phyloP scores from a whole-genome alignment of 2,329 filamentous ascomycete genomes.

The Hymenoscyphus linearis region DNA sequence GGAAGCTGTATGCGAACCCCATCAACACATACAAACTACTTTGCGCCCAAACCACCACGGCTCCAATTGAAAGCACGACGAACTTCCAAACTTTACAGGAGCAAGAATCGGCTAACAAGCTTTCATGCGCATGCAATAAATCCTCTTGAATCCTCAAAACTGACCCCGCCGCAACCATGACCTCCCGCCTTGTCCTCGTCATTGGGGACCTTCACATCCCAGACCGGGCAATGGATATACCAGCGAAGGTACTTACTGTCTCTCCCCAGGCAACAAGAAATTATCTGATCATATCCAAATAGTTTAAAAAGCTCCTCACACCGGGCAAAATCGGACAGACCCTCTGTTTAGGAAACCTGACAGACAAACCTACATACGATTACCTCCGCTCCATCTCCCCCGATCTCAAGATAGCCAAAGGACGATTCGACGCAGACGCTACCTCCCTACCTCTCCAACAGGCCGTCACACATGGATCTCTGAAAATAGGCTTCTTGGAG shows the following conservation, averaged over 20 bases:
- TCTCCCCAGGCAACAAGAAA: slow-evolving; percentile 9
- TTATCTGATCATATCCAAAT: slow-evolving; percentile 14
- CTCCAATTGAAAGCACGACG: background rate
- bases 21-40: background rate
- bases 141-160: slow-evolving; percentile 5
- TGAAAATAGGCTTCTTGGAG: slow-evolving; percentile 63
- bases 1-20: background rate
- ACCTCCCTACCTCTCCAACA: slow-evolving; percentile 60
- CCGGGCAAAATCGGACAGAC: slow-evolving; percentile 81
- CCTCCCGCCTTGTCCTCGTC: slow-evolving; percentile 85
- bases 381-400: slow-evolving; percentile 71
- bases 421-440: slow-evolving; percentile 62
- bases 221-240: slow-evolving; percentile 85
- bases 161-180: slow-evolving; percentile 42
- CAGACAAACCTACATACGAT: slow-evolving; percentile 74
- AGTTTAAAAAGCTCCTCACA: slow-evolving; percentile 83
- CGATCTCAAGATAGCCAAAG: slow-evolving; percentile 65
- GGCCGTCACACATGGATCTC: slow-evolving; percentile 59
- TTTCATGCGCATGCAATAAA: slow-evolving; percentile 2
- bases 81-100: background rate
- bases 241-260: slow-evolving; percentile 67
- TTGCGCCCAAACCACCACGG: background rate
- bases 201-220: slow-evolving; percentile 93
- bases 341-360: slow-evolving; percentile 74
- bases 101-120: background rate